Base-by-base conservation (phyloP, 2,329 filamentous ascomycete genomes). In the Ophiosphaerella herpotricha region DNA sequence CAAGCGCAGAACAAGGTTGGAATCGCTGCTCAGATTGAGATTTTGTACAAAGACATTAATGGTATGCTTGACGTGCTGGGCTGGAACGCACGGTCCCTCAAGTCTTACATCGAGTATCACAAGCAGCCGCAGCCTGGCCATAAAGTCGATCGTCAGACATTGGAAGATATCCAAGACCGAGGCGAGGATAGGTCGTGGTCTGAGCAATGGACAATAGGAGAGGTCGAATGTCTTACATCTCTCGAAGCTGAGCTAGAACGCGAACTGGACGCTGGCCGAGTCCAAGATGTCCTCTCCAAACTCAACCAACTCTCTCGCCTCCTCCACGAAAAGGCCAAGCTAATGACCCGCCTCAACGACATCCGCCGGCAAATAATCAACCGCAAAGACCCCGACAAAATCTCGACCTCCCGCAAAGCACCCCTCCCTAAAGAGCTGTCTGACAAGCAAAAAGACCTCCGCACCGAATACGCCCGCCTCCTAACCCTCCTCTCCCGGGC, bases 41-140 rank as follows among this genome's bases (percentile, higher is more conserved):
- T 74, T 43, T 66, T 81, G 43, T 94, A 90, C 70, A 83, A 88
- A 38, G 90, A 93, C 63, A 89, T 93, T 68, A 93, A 94, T 71
- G 89, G 89, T 11, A 99, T 97, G 94, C 86, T 99, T 37, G 91
- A 97, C 63, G 93, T 90, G 0, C 77, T 97, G 35, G 93, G 93
- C 8, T 82, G 97, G 42, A 97, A 97, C 68, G 85, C 89, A 5
- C 83, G 93, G 13, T 85, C 81, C 7, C 63, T 87, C 36, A 73
- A 78, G 16, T 77, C 80, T 0, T 87, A 82, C 62, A 73, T 92
- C 37, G 80, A 83, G 47, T 90, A 87, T 7, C 89, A 95, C 60
- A 55, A 61, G 40, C 52, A 62, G 26, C 57, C 62, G 5, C 57
- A 59, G n/a, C 73, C 77, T 42, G 78, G 81, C 43, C 76, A 83